A percentile compares a stretch with the other conserved stretches of the same genome.
These are phyloP conservation scores for Glebionis coronaria DNA, from an alignment of 129 eudicot genomes.

Conservation along the genomic window DNA sequence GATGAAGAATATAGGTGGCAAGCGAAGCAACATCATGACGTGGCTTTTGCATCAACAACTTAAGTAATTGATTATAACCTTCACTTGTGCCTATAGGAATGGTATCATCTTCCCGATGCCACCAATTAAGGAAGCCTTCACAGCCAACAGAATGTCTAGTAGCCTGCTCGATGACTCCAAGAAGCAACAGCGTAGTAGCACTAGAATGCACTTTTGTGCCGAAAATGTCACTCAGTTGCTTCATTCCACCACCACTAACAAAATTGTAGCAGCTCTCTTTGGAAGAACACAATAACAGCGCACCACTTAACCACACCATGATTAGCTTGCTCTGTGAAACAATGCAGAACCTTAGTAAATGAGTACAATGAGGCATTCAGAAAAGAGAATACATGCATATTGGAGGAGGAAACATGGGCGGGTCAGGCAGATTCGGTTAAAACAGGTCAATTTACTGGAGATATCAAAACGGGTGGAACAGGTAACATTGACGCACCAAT, in stretches of 20 bases:
- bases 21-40: slow-evolving; percentile 94
- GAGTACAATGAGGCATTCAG: slow-evolving; percentile 1
- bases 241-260: slow-evolving; percentile 86
- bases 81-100: slow-evolving; percentile 81
- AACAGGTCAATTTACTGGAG: too few relatives aligned
- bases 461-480: too few relatives aligned
- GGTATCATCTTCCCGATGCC: slow-evolving; percentile 89
- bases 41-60: slow-evolving; percentile 72
- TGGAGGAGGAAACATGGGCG: background rate
- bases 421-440: background rate
- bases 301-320: slow-evolving; percentile 64
- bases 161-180: slow-evolving; percentile 89
- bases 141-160: slow-evolving; percentile 85
- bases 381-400: background rate
- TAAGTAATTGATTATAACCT: slow-evolving; percentile 77
- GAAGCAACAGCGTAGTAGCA: slow-evolving; percentile 57
- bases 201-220: slow-evolving; percentile 42
- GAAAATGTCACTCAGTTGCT: slow-evolving; percentile 65
- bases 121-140: slow-evolving; percentile 97
- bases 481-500: too few relatives aligned
- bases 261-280: slow-evolving; percentile 91
- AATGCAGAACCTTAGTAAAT: slow-evolving; percentile 1
- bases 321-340: slow-evolving; percentile 53
- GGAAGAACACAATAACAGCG: slow-evolving; percentile 68
- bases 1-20: slow-evolving; percentile 83